Evolutionary conservation across 164 flowering plant genomes (phyloP), one percentile per base, ranked within the genome.

Genomic region (Vitis rotundifolia): DNA sequence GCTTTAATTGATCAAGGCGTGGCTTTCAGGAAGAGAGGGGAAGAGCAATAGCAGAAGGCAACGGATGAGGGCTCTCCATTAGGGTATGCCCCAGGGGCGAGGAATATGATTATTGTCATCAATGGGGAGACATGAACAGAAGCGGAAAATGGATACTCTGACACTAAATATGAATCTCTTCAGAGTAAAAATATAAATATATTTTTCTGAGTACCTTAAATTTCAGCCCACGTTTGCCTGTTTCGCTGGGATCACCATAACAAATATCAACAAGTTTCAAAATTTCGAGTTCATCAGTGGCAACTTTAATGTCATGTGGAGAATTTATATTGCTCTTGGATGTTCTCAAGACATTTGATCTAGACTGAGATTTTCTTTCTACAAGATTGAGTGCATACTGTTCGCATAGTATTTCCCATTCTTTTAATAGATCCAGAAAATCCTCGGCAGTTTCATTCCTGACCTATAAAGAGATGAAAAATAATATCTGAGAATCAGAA

Each of bases 361-460:
- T 63, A 54, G 75, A 75, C 55, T 29, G 68, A 9, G 59, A 47
- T 62, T 64, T 26, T 59, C 64, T 70, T 71, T 70, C 76, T 15
- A 54, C 57, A 62, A 61, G 68, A 9, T 52, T 72, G 22, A 58
- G 64, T 3, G 47, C 80, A 82, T 81, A 84, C 26, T 59, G 64
- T 73, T 84, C 84, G 76, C 92, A 89, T 16, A 94, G 85, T 55
- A 78, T 85, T 61, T 86, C 87, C 98, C 98, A 94, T 75, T 84
- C 90, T 78, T 85, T 94, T 71, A 94, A 63, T 52, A 94, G 80
- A 64, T 80, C 80, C 66, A 91, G 84, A 67, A 89, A 92, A 77
- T 94, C 89, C 63, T 85, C 91, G n/a, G 97, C 97, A 56, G 86
- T 37, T 79, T 92, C 97, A 84, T 90, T 88, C 74, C 95, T 86